A percentile compares a stretch with the other conserved stretches of the same genome.
These are phyloP conservation scores for Stephanocyclus meneghinianus DNA, from an alignment of 352 stramenopile genomes.

Conservation along the genomic window DNA sequence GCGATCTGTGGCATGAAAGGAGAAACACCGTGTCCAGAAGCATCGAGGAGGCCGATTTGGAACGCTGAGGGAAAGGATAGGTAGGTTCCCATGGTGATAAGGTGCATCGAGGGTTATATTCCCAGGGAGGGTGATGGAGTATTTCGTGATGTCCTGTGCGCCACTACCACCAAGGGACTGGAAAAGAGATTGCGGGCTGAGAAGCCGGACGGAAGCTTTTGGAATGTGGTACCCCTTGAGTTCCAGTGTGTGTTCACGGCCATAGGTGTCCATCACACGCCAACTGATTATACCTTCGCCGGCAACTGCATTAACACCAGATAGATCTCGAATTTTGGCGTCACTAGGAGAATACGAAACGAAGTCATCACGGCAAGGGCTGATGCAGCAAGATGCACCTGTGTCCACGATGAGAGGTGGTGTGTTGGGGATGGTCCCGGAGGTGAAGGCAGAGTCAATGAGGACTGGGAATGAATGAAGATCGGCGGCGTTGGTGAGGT, in stretches of 20 bases:
- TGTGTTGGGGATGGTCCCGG: not conserved
- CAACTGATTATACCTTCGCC: constrained; percentile 5
- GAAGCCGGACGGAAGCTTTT: not conserved
- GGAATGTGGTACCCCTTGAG: constrained; percentile 1
- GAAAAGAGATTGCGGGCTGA: constrained; percentile 8
- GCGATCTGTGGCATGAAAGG: not conserved
- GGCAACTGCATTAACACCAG: not conserved
- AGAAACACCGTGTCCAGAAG: not conserved
- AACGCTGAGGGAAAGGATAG: not conserved
- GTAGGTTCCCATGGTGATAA: not conserved
- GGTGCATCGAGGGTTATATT: not conserved
- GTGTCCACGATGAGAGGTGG: not conserved
- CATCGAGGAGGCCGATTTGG: not conserved
- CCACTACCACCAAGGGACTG: not conserved
- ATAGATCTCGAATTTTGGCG: not conserved
- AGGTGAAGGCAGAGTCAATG: not conserved
- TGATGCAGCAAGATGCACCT: constrained; percentile 6
- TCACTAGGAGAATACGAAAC: not conserved
- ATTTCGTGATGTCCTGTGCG: not conserved
- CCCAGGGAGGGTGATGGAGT: not conserved
- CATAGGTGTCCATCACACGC: not conserved
- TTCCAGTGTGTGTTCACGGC: not conserved
- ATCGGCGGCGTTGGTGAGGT: not conserved
- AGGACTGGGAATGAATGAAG: not conserved
- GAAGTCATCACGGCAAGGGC: constrained; percentile 1